phyloP scores from a whole-genome alignment of 129 eudicot species.

The Chrysanthemum seticuspe region DNA sequence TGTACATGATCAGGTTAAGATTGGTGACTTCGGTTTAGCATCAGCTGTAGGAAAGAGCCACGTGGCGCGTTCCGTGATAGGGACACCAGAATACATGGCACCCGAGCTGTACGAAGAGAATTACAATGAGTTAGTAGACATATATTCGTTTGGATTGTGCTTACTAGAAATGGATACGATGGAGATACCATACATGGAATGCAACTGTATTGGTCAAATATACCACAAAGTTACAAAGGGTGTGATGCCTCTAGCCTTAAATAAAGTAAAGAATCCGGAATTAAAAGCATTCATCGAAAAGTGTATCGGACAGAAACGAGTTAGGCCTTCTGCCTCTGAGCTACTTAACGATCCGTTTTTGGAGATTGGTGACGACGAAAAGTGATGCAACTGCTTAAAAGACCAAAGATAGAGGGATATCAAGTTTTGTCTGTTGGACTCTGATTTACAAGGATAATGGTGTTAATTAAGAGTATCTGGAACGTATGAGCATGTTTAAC shows the following conservation, averaged over 20 bases:
- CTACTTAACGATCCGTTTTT: not conserved
- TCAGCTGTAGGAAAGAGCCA: not conserved
- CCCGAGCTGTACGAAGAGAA: not conserved
- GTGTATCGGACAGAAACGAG: not conserved
- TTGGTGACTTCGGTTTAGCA: not conserved
- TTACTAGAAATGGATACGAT: not conserved
- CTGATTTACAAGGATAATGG: no score
- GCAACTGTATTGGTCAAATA: not conserved
- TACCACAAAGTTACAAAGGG: not conserved
- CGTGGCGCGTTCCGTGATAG: not conserved
- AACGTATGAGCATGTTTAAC: no score
- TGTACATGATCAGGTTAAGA: not conserved
- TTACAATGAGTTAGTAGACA: slow-evolving; percentile 1
- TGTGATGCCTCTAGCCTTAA: not conserved
- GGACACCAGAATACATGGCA: slow-evolving; percentile 4
- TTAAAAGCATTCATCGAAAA: not conserved
- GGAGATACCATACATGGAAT: not conserved
- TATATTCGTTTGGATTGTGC: not conserved
- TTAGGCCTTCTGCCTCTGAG: not conserved
- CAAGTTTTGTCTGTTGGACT: no score
- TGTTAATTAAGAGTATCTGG: no score
- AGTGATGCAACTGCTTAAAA: no score
- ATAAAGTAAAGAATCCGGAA: not conserved
- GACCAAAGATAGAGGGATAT: no score
- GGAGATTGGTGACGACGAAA: not conserved